These are phyloP conservation scores for Schizosaccharomyces lindneri DNA, from an alignment of 805 yeast genomes.

Conservation along the genomic window DNA sequence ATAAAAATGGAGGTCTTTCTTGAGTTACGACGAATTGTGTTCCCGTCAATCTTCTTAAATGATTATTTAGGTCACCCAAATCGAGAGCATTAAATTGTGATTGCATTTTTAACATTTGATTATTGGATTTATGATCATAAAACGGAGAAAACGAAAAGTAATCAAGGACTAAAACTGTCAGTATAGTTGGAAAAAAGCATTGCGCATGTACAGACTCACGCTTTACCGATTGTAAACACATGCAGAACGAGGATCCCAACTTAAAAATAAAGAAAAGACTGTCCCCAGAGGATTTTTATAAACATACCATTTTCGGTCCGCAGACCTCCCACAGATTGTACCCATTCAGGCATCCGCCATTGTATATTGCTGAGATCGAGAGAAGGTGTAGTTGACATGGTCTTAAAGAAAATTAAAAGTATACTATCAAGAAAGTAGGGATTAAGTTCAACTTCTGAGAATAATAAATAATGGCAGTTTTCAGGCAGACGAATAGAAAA, in stretches of 20 bases:
- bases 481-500: too few relatives aligned
- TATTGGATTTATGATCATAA: constrained; percentile 78
- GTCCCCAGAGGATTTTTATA: not conserved
- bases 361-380: constrained; percentile 55
- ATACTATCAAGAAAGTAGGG: not conserved
- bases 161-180: constrained; percentile 27
- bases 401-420: not conserved
- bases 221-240: not conserved
- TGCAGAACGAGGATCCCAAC: not conserved
- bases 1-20: constrained; percentile 70
- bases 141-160: constrained; percentile 88
- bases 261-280: not conserved
- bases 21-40: constrained; percentile 54
- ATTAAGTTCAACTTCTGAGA: too few relatives aligned
- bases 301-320: constrained; percentile 45
- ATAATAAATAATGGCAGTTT: too few relatives aligned
- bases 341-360: constrained; percentile 97
- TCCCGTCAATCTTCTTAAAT: constrained; percentile 58
- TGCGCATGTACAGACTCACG: not conserved
- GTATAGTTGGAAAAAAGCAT: not conserved
- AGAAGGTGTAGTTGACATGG: not conserved
- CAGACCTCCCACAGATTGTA: constrained; percentile 47
- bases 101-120: constrained; percentile 89
- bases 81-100: constrained; percentile 46
- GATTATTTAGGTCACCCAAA: constrained; percentile 23